Evolutionary conservation across 345 rosid species (phyloP).

Genomic region (Camelina sativa): DNA sequence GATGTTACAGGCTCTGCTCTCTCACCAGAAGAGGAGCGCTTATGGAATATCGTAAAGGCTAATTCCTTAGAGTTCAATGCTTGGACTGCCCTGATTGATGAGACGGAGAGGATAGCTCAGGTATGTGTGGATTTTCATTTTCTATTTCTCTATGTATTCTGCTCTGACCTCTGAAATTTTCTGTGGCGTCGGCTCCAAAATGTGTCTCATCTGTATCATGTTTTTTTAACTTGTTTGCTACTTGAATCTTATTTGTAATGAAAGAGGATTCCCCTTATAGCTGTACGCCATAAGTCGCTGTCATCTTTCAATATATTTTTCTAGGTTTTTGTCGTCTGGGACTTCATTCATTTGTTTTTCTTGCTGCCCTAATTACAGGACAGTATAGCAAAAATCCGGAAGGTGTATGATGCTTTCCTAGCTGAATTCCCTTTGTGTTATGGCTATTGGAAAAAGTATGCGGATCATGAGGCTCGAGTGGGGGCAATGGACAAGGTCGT

Average conservation of each 20-base stretch:
- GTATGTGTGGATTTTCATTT: slow-evolving; percentile 47
- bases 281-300: background rate
- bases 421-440: slow-evolving; percentile 95
- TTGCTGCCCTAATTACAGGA: slow-evolving; percentile 57
- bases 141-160: background rate
- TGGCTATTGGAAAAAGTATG: slow-evolving; percentile 99
- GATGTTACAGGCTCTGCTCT: slow-evolving; percentile 49
- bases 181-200: background rate
- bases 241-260: background rate
- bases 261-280: background rate
- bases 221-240: background rate
- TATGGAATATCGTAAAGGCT: slow-evolving; percentile 84
- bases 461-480: slow-evolving; percentile 89
- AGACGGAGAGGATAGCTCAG: slow-evolving; percentile 89
- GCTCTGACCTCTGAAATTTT: slow-evolving; percentile 17
- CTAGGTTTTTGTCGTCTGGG: background rate
- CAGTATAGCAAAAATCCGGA: slow-evolving; percentile 72
- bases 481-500: slow-evolving; percentile 93
- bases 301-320: slow-evolving; percentile 4
- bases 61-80: slow-evolving; percentile 87
- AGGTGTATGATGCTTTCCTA: slow-evolving; percentile 88
- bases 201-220: slow-evolving; percentile 4
- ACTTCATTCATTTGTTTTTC: background rate
- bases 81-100: slow-evolving; percentile 89
- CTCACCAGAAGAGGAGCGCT: slow-evolving; percentile 84